Evolutionary conservation across 495 filamentous ascomycete genomes (phyloP).

Genomic region (Hypoxylon intermedium): DNA sequence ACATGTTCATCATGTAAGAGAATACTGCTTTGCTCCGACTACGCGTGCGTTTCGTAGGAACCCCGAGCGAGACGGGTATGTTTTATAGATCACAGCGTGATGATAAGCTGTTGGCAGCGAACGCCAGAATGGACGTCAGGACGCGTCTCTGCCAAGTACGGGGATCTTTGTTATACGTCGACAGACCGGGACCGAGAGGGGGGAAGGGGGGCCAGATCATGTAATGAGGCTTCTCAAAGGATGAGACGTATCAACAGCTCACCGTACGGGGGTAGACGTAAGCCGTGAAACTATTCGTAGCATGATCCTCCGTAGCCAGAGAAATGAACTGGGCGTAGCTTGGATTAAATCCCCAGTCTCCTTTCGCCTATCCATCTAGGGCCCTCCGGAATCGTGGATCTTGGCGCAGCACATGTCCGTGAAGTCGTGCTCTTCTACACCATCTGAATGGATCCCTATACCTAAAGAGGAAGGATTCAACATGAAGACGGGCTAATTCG

Average conservation of each 20-base stretch:
- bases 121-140: conserved; percentile 5
- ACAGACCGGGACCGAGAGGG: conserved; percentile 29
- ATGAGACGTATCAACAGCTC: conserved; percentile 25
- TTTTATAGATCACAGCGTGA: conserved; percentile 12
- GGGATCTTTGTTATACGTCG: conserved; percentile 23
- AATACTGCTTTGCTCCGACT: background rate
- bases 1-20: background rate
- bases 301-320: conserved; percentile 11
- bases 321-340: conserved; percentile 7
- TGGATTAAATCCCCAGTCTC: conserved; percentile 14
- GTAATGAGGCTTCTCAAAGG: conserved; percentile 21
- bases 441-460: conserved; percentile 21
- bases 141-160: conserved; percentile 18
- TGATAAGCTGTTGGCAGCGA: conserved; percentile 12
- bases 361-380: too few species aligned
- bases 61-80: background rate
- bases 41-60: background rate
- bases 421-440: background rate
- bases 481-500: conserved; percentile 13
- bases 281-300: conserved; percentile 17
- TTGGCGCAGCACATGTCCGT: conserved; percentile 25
- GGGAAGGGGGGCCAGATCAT: too few species aligned
- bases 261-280: conserved; percentile 22
- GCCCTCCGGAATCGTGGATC: conserved; percentile 11
- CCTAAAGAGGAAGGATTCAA: conserved; percentile 28